Base-by-base conservation (phyloP, 352 stramenopile species). In the Aphanomyces cochlioides region DNA sequence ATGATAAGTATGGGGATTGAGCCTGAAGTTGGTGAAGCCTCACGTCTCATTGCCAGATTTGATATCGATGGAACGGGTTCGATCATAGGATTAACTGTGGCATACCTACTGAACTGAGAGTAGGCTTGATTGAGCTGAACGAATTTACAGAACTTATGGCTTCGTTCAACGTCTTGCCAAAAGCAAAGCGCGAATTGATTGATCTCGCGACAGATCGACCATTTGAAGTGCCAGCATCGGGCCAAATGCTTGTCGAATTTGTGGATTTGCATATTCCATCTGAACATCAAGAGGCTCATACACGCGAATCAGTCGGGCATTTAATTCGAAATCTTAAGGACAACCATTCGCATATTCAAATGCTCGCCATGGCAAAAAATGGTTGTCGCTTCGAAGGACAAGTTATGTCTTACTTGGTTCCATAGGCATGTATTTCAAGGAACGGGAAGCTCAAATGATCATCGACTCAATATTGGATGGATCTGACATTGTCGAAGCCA, bases 311-410 rank as follows among this genome's bases (percentile, higher is more conserved):
- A 39, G 82, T 93, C 34, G 79, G 88, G 54, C 77, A 83, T 7
- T 74, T 93, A 50, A 90, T 93, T 56, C 80, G 89, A 48, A 93
- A 93, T 67, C 90, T 93, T 40, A 80, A 69, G 8, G 72, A 72
- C 21, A 91, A 84, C 69, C 90, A 90, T 73, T 88, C 90, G 70
- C 90, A 93, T 72, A 79, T 73, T 5, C 85, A 91, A 59, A 93
- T 93, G 81, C 74, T 93, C 21, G 70, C 78, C 36, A 93, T 93
- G 81, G 84, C 84, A 64, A 92, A 93, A 67, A 81, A 82, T 0
- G 84, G 56, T 69, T 39, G 40, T 4, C 17, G 34, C 21, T 43
- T 28, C 28, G 8, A 50, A 68, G 38, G 4, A 68, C 40, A 13
- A 6, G 28, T n/a, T 15, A 41, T 6, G 19, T 71, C 60, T 8